phyloP scores from a whole-genome alignment of 257 asterid genomes.

The Solanum habrochaites region DNA sequence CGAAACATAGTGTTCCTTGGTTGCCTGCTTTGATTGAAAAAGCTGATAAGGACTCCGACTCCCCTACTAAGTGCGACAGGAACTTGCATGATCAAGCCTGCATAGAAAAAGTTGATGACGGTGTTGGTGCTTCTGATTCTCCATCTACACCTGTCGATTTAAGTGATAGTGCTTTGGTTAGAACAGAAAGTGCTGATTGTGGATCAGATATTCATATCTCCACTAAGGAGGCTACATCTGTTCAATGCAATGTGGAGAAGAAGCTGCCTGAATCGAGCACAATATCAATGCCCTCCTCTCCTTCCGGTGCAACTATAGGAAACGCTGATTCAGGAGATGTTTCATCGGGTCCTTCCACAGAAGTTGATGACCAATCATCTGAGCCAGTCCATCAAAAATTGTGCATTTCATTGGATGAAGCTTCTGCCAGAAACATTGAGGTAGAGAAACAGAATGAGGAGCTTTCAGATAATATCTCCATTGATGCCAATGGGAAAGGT shows the following conservation, averaged over 20 bases:
- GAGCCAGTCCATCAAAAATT: not conserved
- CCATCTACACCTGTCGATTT: not conserved
- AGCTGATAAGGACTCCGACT: conserved; percentile 23
- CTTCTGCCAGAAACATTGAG: not conserved
- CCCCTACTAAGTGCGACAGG: conserved; percentile 14
- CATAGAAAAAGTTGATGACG: conserved; percentile 8
- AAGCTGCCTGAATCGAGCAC: not conserved
- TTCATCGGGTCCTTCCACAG: not conserved
- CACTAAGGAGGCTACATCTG: not conserved
- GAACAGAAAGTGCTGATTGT: not conserved
- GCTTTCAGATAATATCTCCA: not conserved
- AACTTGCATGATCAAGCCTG: not conserved
- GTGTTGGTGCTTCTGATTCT: conserved; percentile 3
- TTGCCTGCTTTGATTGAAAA: conserved; percentile 22
- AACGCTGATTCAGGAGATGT: not conserved
- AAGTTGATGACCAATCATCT: not conserved
- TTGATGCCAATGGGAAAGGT: not conserved
- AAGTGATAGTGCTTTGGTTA: not conserved
- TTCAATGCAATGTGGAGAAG: not conserved
- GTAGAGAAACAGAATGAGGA: not conserved
- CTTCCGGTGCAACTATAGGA: not conserved
- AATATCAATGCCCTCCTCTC: not conserved
- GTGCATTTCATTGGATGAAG: not conserved
- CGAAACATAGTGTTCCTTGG: conserved; percentile 9
- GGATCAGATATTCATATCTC: not conserved